A percentile compares a stretch with the other conserved stretches of the same genome.
Conservation (phyloP, 2,329 filamentous ascomycete genomes). For the Dothistroma pini region DNA sequence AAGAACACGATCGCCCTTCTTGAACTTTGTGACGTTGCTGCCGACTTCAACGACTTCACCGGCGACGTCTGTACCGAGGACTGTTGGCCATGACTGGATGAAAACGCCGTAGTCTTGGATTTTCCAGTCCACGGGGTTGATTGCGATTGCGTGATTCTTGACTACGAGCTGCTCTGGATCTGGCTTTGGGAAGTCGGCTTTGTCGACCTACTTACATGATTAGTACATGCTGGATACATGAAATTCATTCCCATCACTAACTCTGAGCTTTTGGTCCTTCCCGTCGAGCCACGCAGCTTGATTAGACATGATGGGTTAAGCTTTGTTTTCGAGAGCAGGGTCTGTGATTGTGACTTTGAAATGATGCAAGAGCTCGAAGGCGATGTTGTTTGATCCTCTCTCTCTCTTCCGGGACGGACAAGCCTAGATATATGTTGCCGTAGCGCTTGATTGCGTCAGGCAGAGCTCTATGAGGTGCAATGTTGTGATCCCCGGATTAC, state of each 20-base stretch:
- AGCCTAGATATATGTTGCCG: no score
- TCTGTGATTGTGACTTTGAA: neutral
- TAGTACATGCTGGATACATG: neutral
- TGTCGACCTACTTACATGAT: conserved; percentile 22
- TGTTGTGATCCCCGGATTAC: no score
- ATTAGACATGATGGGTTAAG: conserved; percentile 17
- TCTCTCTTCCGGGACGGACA: no score
- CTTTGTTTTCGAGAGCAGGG: neutral
- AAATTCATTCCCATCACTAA: neutral
- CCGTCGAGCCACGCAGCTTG: conserved; percentile 33
- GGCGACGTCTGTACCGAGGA: conserved; percentile 39
- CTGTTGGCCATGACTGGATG: conserved; percentile 34
- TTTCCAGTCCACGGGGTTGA: conserved; percentile 41
- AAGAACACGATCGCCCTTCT: conserved; percentile 37
- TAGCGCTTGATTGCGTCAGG: no score
- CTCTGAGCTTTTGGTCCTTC: conserved; percentile 20
- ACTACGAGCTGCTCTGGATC: conserved; percentile 35
- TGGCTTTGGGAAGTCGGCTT: conserved; percentile 33
- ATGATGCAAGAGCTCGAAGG: no score
- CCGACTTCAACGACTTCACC: conserved; percentile 38
- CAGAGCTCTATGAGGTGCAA: no score
- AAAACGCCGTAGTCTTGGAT: conserved; percentile 35
- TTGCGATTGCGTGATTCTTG: conserved; percentile 36
- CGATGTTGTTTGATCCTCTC: no score
- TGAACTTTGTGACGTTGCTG: conserved; percentile 32